phyloP scores from a whole-genome alignment of 177 flowering plant genomes.

The Vitis hybrid region DNA sequence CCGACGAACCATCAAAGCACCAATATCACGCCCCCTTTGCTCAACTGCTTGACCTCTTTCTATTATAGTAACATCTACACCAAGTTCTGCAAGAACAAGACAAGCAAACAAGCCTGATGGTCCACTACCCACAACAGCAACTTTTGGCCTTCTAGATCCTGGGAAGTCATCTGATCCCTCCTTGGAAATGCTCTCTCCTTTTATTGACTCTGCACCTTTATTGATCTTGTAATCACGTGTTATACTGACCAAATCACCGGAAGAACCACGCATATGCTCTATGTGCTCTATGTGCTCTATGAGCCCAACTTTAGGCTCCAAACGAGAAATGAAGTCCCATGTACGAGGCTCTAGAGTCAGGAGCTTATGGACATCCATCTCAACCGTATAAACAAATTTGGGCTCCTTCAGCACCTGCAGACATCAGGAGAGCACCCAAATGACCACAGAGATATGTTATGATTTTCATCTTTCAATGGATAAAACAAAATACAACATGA shows the following conservation, averaged over 20 bases:
- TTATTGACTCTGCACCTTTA: slow-evolving; percentile 19
- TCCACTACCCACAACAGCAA: slow-evolving; percentile 94
- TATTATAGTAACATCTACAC: slow-evolving; percentile 86
- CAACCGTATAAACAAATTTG: slow-evolving; percentile 88
- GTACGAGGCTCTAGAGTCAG: slow-evolving; percentile 71
- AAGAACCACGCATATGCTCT: slow-evolving; percentile 26
- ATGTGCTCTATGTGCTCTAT: slow-evolving; percentile 49
- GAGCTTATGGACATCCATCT: slow-evolving; percentile 79
- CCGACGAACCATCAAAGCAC: too few species aligned
- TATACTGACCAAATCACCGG: slow-evolving; percentile 63
- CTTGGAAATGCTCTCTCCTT: slow-evolving; percentile 15
- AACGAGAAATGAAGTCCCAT: slow-evolving; percentile 70
- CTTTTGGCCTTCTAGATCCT: slow-evolving; percentile 49
- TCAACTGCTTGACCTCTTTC: slow-evolving; percentile 42
- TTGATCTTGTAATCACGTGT: slow-evolving; percentile 30
- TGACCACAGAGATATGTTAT: background rate
- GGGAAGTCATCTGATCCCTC: slow-evolving; percentile 9
- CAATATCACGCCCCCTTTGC: too few species aligned
- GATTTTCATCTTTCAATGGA: too few species aligned
- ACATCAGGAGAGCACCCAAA: slow-evolving; percentile 17
- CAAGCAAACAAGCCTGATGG: slow-evolving; percentile 96
- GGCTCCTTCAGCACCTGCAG: slow-evolving; percentile 73
- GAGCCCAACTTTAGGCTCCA: slow-evolving; percentile 79
- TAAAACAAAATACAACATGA: too few species aligned
- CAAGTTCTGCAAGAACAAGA: slow-evolving; percentile 96